A percentile compares a stretch with the other conserved stretches of the same genome.
phyloP scores from a whole-genome alignment of 257 asterid genomes.

The Solanum stenotomum region DNA sequence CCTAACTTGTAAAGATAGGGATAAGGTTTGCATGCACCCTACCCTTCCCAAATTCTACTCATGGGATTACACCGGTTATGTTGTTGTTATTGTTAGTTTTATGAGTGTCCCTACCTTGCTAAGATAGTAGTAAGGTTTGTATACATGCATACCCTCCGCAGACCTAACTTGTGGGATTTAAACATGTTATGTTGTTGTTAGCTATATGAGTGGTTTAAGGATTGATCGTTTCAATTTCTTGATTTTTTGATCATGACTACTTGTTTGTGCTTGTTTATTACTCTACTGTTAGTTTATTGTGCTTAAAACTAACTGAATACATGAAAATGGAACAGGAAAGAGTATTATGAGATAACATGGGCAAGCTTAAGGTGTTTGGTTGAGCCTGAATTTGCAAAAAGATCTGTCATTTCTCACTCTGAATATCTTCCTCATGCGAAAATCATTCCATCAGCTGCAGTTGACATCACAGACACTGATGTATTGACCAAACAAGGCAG shows the following conservation, averaged over 20 bases:
- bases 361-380: slow-evolving; percentile 72
- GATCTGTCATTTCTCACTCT: slow-evolving; percentile 53
- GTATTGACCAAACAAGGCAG: slow-evolving; percentile 58
- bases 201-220: background rate
- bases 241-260: background rate
- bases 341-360: slow-evolving; percentile 76
- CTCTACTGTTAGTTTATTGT: background rate
- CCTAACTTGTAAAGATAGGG: background rate
- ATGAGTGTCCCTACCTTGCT: background rate
- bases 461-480: slow-evolving; percentile 42
- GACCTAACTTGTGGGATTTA: background rate
- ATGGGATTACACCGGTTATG: background rate
- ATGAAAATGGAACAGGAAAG: slow-evolving; percentile 45
- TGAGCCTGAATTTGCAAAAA: slow-evolving; percentile 74
- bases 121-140: background rate
- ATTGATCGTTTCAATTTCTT: background rate
- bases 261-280: background rate
- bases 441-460: slow-evolving; percentile 47
- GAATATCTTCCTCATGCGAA: slow-evolving; percentile 65
- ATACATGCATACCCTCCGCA: background rate
- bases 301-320: background rate
- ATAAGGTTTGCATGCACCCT: background rate
- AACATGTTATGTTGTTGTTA: background rate
- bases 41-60: background rate
- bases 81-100: background rate